Evolutionary conservation across 2,329 filamentous ascomycete species (phyloP), one percentile per base, ranked within the genome.

Genomic region (Aschersonia sp.): DNA sequence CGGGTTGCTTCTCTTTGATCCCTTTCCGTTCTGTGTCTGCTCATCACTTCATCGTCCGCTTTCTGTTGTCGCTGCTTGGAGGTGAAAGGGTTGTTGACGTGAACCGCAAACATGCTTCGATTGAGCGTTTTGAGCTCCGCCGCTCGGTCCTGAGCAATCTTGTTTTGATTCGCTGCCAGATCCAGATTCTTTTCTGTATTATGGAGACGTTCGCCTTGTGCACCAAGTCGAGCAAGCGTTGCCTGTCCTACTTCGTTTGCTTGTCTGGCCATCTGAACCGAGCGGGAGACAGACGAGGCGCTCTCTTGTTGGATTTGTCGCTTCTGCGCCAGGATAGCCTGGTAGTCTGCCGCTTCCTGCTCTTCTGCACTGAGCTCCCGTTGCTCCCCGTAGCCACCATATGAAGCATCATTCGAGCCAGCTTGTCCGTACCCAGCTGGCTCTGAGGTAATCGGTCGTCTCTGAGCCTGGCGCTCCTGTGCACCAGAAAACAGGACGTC

Each of bases 21-120:
- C 30, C 79, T 71, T 51, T 88, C 81, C 49, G 71, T 60, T 35
- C 81, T 75, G 56, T 85, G 77, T 49, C 81, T 81, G 43, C 83
- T 78, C 58, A 94, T 69, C 43, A 85, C 75, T 47, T 77, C 72
- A 45, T 82, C 71, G 53, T 92, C 85, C 41, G 78, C 74, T 49
- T 77, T 78, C 47, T 73, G 71, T 31, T 74, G 75, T 43, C 82
- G 76, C 54, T 74, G 76, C 52, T 76, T 79, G 11, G 78, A 79
- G 0, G 85, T 92, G 61, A 95, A 87, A 0, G 83, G 83, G 56
- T 87, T 87, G 47, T 72, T 71, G 30, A 89, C 81, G 58, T 88
- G 83, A 29, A 89, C 77, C 5, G 86, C 84, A 59, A 95, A 95
- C 87, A 95, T 94, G 68, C 83, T 88, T 52, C 83, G 74, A 65